Base-by-base conservation (phyloP, 345 rosid species). In the Corchorus capsularis region DNA sequence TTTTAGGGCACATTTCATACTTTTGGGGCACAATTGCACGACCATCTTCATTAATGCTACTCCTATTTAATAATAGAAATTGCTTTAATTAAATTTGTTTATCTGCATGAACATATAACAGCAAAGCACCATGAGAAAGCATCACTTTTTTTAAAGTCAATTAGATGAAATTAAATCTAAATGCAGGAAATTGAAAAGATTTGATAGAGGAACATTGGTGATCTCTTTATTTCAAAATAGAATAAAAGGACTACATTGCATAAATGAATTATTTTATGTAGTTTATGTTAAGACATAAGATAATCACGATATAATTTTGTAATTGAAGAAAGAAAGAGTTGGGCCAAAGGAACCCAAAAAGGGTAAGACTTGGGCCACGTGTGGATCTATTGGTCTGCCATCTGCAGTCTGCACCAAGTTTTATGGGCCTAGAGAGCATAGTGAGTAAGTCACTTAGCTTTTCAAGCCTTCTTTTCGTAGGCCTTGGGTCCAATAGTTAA, bases 11-110 rank as follows among this genome's bases (percentile, higher is more conserved):
- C 55, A 46, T 45, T 22, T 20, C 71, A 45, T 66, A 46, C 71
- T 66, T 66, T 46, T 66, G 10, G 46, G 73, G 46, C 73, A 52
- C 60, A 69, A 32, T 32, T 67, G 72, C 72, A 49, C 22, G 20
- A 32, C 73, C 27, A 34, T 34, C 16, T 16, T 52, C 34, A 16
- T 32, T 2, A 32, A 49, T 68, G 56, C 43, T 32, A 32, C 12
- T 35, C 35, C n/a, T 5, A 10, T 57, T 57, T 57, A 27, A 27
- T 27, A 27, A 27, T 27, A 27, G 27, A 27, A 27, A 27, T 27
- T 27, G 27, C 27, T 27, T 27, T 27, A 27, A 27, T 27, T 27
- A 27, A 27, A 27, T 39, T 39, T 39, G 43, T 39, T 39, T 6
- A 39, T 39, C 6, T 39, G 43, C 43, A 39, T 39, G 43, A 6